Base-by-base conservation (phyloP, 805 yeast genomes). In the Yarrowia keelungensis region DNA sequence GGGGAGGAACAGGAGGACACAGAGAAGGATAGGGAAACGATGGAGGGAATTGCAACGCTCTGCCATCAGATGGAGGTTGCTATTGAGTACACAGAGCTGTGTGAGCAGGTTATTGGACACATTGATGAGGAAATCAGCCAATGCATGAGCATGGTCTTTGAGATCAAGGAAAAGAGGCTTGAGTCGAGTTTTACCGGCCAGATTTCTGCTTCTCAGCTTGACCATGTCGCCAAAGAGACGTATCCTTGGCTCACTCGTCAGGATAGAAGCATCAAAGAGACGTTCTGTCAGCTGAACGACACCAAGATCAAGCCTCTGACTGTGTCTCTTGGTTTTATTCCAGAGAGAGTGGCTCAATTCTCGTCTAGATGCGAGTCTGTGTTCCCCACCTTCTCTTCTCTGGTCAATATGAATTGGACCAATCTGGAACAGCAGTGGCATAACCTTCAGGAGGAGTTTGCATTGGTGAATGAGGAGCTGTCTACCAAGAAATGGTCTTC, bases 21-120 rank as follows among this genome's bases (percentile, higher is more conserved):
- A 9, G 50, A 46, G 8, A 14, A 26, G 16, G 50, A 35, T 22
- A 45, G 19, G 9, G 49, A 71, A 26, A 70, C 72, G 19, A 41
- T 71, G 43, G 68, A 62, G 12, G 47, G 69, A 49, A 58, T 72
- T 14, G 64, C 67, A 14, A 47, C 32, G 1, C 56, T 74, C 26
- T 61, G 73, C 8, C 47, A 53, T 5, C 74, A 71, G 61, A 70
- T 74, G 26, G 72, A 71, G 49, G 64, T 74, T 9, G 75, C 76
- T 22, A 70, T 70, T 10, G 76, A 74, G 47, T 74, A 75, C 75
- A 72, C 71, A 36, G 76, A 74, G 19, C 56, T 74, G 35, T 67
- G 75, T 58, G 72, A 72, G 41, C 71, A 71, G 62, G 71, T 74
- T 39, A 67, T 74, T 62, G 69, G 72, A 3, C 76, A 71, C 14